Base-by-base conservation (phyloP, 208 protist genomes). In the Phytomonas sp. region DNA sequence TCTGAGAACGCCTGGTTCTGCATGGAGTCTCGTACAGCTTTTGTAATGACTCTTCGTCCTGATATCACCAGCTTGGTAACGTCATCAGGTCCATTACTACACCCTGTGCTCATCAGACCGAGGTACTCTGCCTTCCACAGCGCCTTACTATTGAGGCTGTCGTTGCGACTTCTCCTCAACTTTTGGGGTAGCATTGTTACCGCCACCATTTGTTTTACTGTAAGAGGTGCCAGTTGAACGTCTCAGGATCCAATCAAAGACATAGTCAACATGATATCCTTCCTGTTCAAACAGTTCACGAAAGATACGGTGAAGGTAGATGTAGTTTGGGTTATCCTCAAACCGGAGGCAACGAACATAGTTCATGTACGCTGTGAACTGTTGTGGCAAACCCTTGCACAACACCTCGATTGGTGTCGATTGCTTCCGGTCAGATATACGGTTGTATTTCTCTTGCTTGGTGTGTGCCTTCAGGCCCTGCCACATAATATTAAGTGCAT, bases 311-410 rank as follows among this genome's bases (percentile, higher is more conserved):
- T 97, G 82, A 43, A 99, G 83, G 77, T 99, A 99, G 17, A 81
- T 80, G 86, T 99, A 99, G 81, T 99, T 98, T 28, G 99, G 99
- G 69, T 98, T 98, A 75, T 99, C 98, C 70, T 99, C 98, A 79
- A 99, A 99, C 36, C 93, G 85, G 17, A 99, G 80, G 53, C 79
- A 83, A 53, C 98, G 91, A 26, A 85, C 87, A 85, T 99, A 99
- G 78, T 98, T 98, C 40, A 99, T 80, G 83, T 98, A 99, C 6
- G 90, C 92, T 26, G 88, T 82, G 86, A 99, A 99, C 87, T 99
- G 98, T 29, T 72, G 62, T 11, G 90, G 90, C 62, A 90, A 91
- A 32, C 91, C 92, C 63, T 97, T 86, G 92, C 98, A 99, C 11
- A 99, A 89, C 23, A 74, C 73, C 71, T 99, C 98, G 43, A 99